phyloP scores from a whole-genome alignment of 306 rosid genomes.

The Quercus variabilis region DNA sequence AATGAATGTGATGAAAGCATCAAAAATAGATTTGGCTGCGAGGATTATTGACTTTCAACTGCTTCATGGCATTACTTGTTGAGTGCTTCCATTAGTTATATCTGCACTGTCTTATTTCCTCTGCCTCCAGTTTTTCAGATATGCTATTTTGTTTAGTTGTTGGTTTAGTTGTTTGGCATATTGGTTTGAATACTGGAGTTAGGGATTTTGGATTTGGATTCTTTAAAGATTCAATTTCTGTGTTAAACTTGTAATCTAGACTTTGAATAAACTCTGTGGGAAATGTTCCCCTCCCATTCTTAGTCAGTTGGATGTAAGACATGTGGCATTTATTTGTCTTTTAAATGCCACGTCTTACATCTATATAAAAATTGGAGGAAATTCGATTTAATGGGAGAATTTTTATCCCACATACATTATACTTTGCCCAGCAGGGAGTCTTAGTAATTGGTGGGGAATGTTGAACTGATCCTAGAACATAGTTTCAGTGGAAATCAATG shows the following conservation, averaged over 20 bases:
- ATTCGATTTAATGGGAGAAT: too few species aligned
- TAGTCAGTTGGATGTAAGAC: too few species aligned
- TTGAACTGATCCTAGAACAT: neutral
- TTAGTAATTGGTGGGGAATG: neutral
- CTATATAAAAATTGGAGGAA: too few species aligned
- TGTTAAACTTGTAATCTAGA: too few species aligned
- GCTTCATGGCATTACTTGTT: slow-evolving; percentile 38
- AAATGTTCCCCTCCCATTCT: too few species aligned
- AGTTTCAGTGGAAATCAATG: neutral
- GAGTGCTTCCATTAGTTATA: slow-evolving; percentile 55
- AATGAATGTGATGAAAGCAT: slow-evolving; percentile 29
- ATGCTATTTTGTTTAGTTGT: slow-evolving; percentile 9
- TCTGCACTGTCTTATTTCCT: slow-evolving; percentile 66
- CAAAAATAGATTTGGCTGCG: slow-evolving; percentile 32
- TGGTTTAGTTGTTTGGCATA: neutral
- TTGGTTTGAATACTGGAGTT: neutral
- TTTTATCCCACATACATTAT: neutral
- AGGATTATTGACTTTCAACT: slow-evolving; percentile 55
- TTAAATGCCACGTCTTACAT: too few species aligned
- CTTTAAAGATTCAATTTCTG: neutral
- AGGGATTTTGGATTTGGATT: neutral
- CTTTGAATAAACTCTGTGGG: neutral
- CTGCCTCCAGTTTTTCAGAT: slow-evolving; percentile 44
- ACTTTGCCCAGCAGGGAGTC: neutral
- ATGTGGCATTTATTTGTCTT: accelerated